phyloP scores from a whole-genome alignment of 23 red algal species.

The Rhodosorus marinus region DNA sequence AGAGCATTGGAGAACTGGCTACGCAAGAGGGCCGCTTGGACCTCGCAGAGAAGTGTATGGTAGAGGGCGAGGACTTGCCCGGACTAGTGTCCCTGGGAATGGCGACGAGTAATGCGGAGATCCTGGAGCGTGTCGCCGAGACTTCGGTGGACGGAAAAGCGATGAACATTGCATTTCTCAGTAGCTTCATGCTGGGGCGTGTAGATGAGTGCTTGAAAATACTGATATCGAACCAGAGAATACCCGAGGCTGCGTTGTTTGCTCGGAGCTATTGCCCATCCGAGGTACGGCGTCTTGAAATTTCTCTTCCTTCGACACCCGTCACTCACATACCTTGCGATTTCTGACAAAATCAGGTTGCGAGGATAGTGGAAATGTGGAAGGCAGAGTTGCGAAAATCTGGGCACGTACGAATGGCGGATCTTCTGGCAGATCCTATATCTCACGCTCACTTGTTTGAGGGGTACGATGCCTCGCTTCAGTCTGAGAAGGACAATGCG shows the following conservation, averaged over 20 bases:
- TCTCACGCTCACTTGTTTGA: slow-evolving; percentile 70
- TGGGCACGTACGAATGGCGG: slow-evolving; percentile 51
- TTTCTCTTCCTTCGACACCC: too few species aligned
- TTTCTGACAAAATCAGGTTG: too few species aligned
- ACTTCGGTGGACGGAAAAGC: slow-evolving; percentile 25
- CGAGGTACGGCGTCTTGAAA: slow-evolving; percentile 15
- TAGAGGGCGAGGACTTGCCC: slow-evolving; percentile 46
- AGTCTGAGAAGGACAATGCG: slow-evolving; percentile 22
- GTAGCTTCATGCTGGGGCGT: slow-evolving; percentile 33
- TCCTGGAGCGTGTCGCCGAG: slow-evolving; percentile 28
- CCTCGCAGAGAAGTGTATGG: slow-evolving; percentile 66
- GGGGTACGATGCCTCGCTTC: slow-evolving; percentile 23
- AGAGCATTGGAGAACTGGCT: slow-evolving; percentile 57
- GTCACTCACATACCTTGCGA: too few species aligned
- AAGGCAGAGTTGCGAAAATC: slow-evolving; percentile 33
- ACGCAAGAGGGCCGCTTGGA: slow-evolving; percentile 54
- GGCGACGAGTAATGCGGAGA: slow-evolving; percentile 34
- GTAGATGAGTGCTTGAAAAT: slow-evolving; percentile 51
- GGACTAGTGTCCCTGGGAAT: slow-evolving; percentile 51
- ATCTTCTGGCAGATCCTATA: slow-evolving; percentile 49
- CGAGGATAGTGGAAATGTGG: slow-evolving; percentile 77
- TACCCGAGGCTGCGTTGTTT: slow-evolving; percentile 82
- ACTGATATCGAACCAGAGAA: slow-evolving; percentile 29
- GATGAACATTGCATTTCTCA: slow-evolving; percentile 82
- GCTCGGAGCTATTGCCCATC: slow-evolving; percentile 61